Evolutionary conservation across 305 asterid genomes (phyloP).

Genomic region (Fraxinus velutina): DNA sequence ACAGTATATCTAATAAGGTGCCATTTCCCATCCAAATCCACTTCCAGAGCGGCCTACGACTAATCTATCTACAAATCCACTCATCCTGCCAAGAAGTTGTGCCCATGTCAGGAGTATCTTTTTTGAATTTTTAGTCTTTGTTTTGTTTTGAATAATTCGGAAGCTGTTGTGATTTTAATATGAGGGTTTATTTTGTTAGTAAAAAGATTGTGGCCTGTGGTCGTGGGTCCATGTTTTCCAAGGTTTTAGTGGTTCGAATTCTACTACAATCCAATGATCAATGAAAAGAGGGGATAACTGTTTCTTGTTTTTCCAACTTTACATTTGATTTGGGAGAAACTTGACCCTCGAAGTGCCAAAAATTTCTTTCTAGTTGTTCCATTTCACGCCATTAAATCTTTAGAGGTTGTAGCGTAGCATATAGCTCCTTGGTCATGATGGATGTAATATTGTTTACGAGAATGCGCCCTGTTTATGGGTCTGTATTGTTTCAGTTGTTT

Average conservation of each 20-base stretch:
- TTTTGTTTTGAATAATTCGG: neutral
- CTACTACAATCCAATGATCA: neutral
- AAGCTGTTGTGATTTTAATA: neutral
- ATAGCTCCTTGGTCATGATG: neutral
- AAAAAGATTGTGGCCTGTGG: neutral
- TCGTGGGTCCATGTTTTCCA: neutral
- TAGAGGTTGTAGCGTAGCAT: neutral
- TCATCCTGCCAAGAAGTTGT: neutral
- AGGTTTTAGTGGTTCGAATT: neutral
- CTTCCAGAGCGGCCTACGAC: neutral
- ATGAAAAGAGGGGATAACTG: neutral
- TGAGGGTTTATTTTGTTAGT: neutral
- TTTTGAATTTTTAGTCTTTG: neutral
- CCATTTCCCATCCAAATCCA: neutral
- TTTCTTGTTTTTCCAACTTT: neutral
- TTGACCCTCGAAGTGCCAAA: neutral
- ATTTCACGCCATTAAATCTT: neutral
- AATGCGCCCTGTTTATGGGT: neutral
- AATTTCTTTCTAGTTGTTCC: neutral
- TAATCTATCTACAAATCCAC: neutral
- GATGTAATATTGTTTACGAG: neutral
- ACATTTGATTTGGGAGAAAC: neutral
- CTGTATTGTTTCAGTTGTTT: neutral
- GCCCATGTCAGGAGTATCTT: neutral
- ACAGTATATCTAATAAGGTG: neutral